Conservation (phyloP, 345 rosid genomes). For the Psidium guajava region DNA sequence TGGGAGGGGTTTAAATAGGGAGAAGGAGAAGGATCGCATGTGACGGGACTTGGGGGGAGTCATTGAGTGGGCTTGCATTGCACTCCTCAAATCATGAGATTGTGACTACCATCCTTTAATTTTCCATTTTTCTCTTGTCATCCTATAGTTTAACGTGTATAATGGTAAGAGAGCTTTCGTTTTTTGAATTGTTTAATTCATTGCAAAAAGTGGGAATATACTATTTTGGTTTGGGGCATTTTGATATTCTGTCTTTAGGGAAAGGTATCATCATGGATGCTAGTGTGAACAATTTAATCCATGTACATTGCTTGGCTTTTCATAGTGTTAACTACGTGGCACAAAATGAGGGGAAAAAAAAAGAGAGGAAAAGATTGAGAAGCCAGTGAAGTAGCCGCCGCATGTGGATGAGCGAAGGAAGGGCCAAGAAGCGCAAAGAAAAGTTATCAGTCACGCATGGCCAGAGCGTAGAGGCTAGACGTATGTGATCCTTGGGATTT, state of each 20-base stretch:
- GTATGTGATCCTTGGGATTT: background rate
- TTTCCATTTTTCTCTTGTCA: background rate
- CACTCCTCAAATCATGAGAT: background rate
- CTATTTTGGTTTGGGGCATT: background rate
- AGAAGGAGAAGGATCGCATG: background rate
- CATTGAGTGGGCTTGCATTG: too few species aligned
- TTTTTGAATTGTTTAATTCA: background rate
- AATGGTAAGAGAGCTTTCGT: background rate
- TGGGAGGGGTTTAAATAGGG: background rate
- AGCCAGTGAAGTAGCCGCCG: background rate
- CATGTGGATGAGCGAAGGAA: background rate
- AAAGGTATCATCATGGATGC: background rate
- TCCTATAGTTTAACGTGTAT: background rate
- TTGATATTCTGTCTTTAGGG: background rate
- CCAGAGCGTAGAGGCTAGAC: fast-evolving
- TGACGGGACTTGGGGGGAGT: background rate
- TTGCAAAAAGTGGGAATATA: background rate
- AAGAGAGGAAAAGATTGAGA: background rate
- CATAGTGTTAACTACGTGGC: background rate
- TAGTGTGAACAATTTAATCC: background rate
- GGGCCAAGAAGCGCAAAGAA: background rate
- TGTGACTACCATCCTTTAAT: background rate
- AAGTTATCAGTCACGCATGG: background rate
- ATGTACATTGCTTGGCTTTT: background rate
- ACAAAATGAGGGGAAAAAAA: background rate